phyloP scores from a whole-genome alignment of 1,139 yeast genomes.

The Debaryomycetaceae sp. region DNA sequence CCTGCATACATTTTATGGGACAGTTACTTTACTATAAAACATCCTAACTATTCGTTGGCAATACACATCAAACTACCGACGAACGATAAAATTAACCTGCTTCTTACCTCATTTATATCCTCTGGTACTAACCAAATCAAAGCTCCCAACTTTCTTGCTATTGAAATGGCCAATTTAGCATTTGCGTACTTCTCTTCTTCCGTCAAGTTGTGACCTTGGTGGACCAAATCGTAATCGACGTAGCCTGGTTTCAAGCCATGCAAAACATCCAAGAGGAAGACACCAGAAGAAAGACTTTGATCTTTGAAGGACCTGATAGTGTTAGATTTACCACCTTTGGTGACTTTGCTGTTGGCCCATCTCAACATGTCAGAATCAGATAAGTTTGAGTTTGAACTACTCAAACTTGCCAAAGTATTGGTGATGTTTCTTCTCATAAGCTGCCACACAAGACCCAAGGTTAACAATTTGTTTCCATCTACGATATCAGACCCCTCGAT shows the following conservation, averaged over 20 bases:
- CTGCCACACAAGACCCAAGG: constrained; percentile 98
- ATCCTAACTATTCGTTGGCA: constrained; percentile 16
- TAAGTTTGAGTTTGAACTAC: constrained; percentile 59
- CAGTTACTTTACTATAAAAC: not conserved
- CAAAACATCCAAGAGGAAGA: constrained; percentile 82
- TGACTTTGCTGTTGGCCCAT: constrained; percentile 89
- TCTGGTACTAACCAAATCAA: constrained; percentile 99
- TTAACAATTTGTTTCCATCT: constrained; percentile 86
- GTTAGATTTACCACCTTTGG: constrained; percentile 73
- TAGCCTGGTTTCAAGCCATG: constrained; percentile 96
- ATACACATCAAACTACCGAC: constrained; percentile 88
- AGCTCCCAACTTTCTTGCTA: constrained; percentile 97
- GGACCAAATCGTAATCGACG: constrained; percentile 90
- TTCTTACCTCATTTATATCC: constrained; percentile 93
- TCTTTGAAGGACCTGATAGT: constrained; percentile 84
- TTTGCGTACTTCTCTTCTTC: constrained; percentile 90
- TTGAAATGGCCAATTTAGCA: constrained; percentile 94
- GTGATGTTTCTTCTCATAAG: constrained; percentile 95
- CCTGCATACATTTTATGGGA: constrained; percentile 1
- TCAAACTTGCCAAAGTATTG: constrained; percentile 70
- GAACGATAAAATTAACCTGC: constrained; percentile 88
- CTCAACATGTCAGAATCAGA: constrained; percentile 81
- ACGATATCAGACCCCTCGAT: constrained; percentile 97
- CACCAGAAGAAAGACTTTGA: constrained; percentile 67
- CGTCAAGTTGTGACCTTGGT: constrained; percentile 56